A percentile compares a stretch with the other conserved stretches of the same genome.
These are phyloP conservation scores for Berberis vulgaris DNA, from an alignment of 164 flowering plant genomes.

Conservation along the genomic window DNA sequence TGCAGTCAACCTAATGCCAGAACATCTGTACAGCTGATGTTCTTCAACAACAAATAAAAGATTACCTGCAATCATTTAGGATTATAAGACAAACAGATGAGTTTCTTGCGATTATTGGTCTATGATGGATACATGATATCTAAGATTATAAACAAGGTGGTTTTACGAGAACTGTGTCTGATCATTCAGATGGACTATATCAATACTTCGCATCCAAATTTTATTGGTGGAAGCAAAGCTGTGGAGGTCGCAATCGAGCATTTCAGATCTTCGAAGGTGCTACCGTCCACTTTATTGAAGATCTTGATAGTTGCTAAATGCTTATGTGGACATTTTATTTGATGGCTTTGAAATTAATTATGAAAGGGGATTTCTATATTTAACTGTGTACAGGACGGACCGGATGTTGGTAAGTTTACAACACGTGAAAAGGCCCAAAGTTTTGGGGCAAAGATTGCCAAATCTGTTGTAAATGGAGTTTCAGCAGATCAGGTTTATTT, in stretches of 20 bases:
- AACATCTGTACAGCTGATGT: no score
- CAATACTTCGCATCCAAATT: constrained; percentile 48
- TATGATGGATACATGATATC: no score
- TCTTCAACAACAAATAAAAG: no score
- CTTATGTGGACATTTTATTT: neutral
- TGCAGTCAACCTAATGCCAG: no score
- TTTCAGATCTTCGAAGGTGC: constrained; percentile 21
- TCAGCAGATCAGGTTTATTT: constrained; percentile 16
- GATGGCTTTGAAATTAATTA: neutral
- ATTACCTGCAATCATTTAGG: no score
- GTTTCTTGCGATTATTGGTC: no score
- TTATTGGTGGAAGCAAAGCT: constrained; percentile 52
- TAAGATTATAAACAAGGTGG: no score
- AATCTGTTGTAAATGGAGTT: constrained; percentile 16
- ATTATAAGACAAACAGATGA: no score
- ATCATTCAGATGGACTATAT: constrained; percentile 43
- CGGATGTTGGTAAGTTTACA: constrained; percentile 15
- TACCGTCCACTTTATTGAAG: constrained; percentile 4
- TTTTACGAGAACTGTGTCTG: no score
- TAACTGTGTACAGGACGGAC: constrained; percentile 6
- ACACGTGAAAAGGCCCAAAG: constrained; percentile 12
- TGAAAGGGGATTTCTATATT: neutral
- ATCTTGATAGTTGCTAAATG: neutral
- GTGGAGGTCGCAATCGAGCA: constrained; percentile 36
- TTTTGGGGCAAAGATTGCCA: constrained; percentile 13